Evolutionary conservation across 192 early-diverging fungal species (phyloP), one percentile per base, ranked within the genome.

Genomic region (Backusella westeae): DNA sequence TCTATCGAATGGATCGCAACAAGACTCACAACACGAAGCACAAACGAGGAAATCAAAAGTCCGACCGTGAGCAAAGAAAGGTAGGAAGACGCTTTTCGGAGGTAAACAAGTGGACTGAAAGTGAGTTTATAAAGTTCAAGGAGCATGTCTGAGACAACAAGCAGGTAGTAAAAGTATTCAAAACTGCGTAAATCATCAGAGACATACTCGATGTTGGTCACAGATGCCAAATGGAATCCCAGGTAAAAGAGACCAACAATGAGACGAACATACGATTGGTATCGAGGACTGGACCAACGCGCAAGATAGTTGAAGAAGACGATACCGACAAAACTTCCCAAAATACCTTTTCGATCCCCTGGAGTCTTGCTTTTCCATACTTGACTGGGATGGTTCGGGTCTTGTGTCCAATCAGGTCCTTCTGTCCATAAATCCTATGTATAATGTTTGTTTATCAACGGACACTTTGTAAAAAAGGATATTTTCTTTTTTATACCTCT

Each of bases 101-200:
- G 65, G 19, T 46, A 32, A 4, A 29, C 12, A 6, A 38, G 17
- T n/a, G 44, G 72, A 5, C 34, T 46, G 10, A 19, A 29, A 5
- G 53, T 29, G 44, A 70, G 66, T 36, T 49, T 81, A 23, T 68
- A 63, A 1, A 70, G 34, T 35, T 81, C 80, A 2, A 77, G 38
- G 3, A 81, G 15, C 12, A 77, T 10, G 65, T 81, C 80, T 7
- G 67, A 77, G 15, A 74, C n/a, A 0, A 77, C 80, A 26, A 74
- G 71, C 0, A 52, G 41, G 49, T 77, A 81, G 44, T 75, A 81
- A 34, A 72, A 39, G 63, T 81, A 81, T 53, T 81, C 80, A 49
- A 46, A 77, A 5, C 39, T 14, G 12, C 41, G 21, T 6, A 69
- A 67, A 4, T 29, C 21, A 6, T 77, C 66, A 5, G 67, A 67